Evolutionary conservation across 306 rosid genomes (phyloP).

Genomic region (Prunus mume): DNA sequence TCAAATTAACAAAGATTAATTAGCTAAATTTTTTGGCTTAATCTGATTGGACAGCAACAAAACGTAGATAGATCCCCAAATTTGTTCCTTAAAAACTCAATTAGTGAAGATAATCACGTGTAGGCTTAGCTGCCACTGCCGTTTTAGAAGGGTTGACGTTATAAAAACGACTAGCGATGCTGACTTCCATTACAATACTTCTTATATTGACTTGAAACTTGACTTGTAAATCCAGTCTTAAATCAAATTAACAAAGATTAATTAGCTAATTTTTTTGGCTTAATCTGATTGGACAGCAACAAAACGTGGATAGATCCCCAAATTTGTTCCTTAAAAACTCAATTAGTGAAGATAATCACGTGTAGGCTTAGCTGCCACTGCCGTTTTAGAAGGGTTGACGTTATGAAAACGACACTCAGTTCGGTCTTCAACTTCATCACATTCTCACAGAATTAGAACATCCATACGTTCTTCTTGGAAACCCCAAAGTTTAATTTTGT

Average conservation of each 20-base stretch:
- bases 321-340: background rate
- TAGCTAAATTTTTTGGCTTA: too few relatives aligned
- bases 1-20: background rate
- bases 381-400: background rate
- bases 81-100: background rate
- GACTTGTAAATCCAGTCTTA: background rate
- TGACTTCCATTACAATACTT: too few relatives aligned
- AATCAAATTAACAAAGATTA: background rate
- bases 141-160: background rate
- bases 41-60: background rate
- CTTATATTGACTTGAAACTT: background rate
- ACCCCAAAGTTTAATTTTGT: background rate
- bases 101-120: background rate
- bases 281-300: background rate
- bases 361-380: background rate
- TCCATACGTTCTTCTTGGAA: background rate
- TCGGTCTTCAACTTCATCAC: background rate
- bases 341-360: background rate
- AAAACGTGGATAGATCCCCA: conserved; percentile 16
- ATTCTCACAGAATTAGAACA: background rate
- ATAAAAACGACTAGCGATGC: background rate
- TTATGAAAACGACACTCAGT: background rate
- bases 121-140: background rate
- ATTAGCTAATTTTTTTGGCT: too few relatives aligned
- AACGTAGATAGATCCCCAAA: conserved; percentile 13